Evolutionary conservation across 2,329 filamentous ascomycete species (phyloP).

Genomic region (Colletotrichum lentis): DNA sequence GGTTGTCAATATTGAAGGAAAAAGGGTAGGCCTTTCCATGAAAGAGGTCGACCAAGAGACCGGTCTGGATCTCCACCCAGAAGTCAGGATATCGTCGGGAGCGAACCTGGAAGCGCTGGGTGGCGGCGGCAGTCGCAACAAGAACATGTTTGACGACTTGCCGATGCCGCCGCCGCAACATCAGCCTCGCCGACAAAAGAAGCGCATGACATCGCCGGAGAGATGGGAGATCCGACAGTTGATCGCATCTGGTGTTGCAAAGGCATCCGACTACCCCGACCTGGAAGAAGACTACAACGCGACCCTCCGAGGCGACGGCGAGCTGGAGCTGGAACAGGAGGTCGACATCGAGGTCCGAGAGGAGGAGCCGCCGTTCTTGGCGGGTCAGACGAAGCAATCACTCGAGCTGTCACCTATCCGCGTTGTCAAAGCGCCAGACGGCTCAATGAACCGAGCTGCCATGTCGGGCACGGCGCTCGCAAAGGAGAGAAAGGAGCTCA

Average conservation of each 20-base stretch:
- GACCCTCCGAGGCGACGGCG: constrained; percentile 83
- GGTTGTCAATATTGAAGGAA: constrained; percentile 84
- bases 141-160: constrained; percentile 68
- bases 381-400: constrained; percentile 95
- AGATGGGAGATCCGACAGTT: constrained; percentile 97
- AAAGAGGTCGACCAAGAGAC: constrained; percentile 94
- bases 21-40: constrained; percentile 89
- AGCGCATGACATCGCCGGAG: constrained; percentile 95
- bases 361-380: constrained; percentile 94
- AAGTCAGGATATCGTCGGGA: constrained; percentile 81
- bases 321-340: constrained; percentile 93
- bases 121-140: constrained; percentile 64
- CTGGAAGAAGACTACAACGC: constrained; percentile 93
- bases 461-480: constrained; percentile 91
- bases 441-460: constrained; percentile 95
- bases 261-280: constrained; percentile 92
- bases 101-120: constrained; percentile 88
- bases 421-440: constrained; percentile 96
- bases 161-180: constrained; percentile 50
- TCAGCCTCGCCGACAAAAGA: constrained; percentile 70
- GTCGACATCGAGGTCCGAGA: constrained; percentile 96
- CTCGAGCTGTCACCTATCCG: constrained; percentile 94
- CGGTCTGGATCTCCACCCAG: constrained; percentile 82
- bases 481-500: constrained; percentile 87
- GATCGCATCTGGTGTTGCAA: constrained; percentile 92